These are phyloP conservation scores for Pythium sukuiense DNA, from an alignment of 352 stramenopile species.

Conservation along the genomic window DNA sequence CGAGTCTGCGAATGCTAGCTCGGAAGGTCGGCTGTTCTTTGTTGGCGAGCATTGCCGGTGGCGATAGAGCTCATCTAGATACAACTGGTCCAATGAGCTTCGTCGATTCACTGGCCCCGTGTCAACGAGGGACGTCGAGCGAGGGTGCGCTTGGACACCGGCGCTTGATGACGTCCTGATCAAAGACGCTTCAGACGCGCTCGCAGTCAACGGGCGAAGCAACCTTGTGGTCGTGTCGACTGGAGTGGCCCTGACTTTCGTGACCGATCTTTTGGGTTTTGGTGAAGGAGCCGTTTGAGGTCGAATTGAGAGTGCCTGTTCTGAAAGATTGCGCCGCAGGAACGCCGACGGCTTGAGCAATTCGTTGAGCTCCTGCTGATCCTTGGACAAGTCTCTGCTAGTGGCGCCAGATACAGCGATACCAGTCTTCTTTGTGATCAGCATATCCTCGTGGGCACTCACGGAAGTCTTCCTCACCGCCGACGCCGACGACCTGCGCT, in stretches of 20 bases:
- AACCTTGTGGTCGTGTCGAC: background rate
- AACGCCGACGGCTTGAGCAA: conserved; percentile 50
- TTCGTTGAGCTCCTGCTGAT: conserved; percentile 10
- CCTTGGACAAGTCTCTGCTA: background rate
- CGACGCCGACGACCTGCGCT: conserved; percentile 4
- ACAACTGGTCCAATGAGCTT: conserved; percentile 51
- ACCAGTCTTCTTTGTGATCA: conserved; percentile 3
- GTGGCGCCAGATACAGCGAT: background rate
- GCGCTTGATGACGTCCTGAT: background rate
- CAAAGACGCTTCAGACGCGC: conserved; percentile 9
- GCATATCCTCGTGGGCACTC: background rate
- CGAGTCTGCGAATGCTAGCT: background rate
- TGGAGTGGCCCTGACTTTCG: conserved; percentile 5
- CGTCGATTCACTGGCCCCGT: conserved; percentile 11
- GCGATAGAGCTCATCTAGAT: conserved; percentile 48
- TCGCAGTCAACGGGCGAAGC: conserved; percentile 8
- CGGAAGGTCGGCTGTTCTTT: background rate
- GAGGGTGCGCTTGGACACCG: background rate
- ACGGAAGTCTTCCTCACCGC: background rate
- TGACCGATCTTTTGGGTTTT: conserved; percentile 1
- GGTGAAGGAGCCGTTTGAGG: conserved; percentile 49
- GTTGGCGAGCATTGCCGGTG: conserved; percentile 23
- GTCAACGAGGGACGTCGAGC: background rate
- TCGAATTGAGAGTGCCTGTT: conserved; percentile 33
- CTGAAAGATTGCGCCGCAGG: conserved; percentile 45